Evolutionary conservation across 2,329 filamentous ascomycete genomes (phyloP).

Genomic region (Rutstroemia sp.): DNA sequence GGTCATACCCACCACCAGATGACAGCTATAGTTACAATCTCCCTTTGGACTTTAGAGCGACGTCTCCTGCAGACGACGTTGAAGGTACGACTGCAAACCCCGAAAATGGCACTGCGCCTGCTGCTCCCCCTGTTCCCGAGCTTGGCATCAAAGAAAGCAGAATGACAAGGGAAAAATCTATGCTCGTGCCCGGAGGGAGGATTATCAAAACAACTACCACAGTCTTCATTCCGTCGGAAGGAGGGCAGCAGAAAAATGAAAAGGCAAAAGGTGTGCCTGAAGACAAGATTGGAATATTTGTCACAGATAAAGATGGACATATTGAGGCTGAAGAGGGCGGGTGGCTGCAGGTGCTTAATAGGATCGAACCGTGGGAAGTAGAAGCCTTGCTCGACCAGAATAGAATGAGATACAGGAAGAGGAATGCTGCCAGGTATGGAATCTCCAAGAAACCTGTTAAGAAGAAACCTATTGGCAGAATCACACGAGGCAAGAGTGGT

Average conservation of each 20-base stretch:
- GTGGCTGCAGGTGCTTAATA: constrained; percentile 3
- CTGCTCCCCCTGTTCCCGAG: background rate
- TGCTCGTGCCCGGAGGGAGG: background rate
- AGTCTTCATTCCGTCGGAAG: background rate
- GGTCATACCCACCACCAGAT: too few species aligned
- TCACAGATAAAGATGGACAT: constrained; percentile 8
- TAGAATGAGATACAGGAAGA: background rate
- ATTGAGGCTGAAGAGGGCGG: constrained; percentile 1
- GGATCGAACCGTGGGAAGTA: constrained; percentile 7
- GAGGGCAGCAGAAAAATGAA: background rate
- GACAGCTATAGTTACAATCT: too few species aligned
- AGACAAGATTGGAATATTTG: constrained; percentile 3
- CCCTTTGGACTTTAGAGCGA: background rate
- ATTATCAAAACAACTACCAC: constrained; percentile 2
- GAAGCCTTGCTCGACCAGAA: background rate
- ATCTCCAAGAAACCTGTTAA: background rate
- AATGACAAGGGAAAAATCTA: constrained; percentile 8
- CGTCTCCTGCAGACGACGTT: background rate
- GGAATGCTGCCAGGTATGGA: background rate
- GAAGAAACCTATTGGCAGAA: background rate
- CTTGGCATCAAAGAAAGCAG: constrained; percentile 4
- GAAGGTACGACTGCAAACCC: background rate
- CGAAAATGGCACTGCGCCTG: background rate
- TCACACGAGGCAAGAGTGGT: too few species aligned
- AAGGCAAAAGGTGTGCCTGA: background rate